A percentile compares a stretch with the other conserved stretches of the same genome.
Conservation (phyloP, 345 rosid species). For the Acer saccharum region DNA sequence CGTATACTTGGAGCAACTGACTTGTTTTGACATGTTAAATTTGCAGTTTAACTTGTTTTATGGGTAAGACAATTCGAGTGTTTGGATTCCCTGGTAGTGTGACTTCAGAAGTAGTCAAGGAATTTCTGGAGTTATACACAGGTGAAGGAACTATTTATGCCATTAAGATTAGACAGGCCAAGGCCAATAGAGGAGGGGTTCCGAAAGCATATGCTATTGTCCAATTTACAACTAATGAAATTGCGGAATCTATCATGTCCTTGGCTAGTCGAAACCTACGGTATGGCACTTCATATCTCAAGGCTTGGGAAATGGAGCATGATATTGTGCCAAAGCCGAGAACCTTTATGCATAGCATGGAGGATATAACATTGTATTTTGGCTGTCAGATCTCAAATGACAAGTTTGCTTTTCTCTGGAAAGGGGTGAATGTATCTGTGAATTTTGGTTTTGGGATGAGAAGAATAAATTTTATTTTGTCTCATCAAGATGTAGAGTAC, state of each 20-base stretch:
- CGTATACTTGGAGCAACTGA: not conserved
- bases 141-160: constrained; percentile 51
- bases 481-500: constrained; percentile 36
- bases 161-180: constrained; percentile 40
- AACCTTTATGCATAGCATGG: constrained; percentile 37
- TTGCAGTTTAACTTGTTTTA: constrained; percentile 24
- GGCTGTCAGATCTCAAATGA: constrained; percentile 66
- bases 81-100: constrained; percentile 49
- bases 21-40: not conserved
- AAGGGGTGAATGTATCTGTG: constrained; percentile 35
- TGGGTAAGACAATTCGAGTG: constrained; percentile 67
- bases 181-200: constrained; percentile 28
- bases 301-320: constrained; percentile 35
- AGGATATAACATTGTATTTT: constrained; percentile 46
- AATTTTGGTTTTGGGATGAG: constrained; percentile 59
- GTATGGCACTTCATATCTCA: constrained; percentile 46
- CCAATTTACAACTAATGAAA: constrained; percentile 46
- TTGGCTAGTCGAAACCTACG: constrained; percentile 17
- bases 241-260: constrained; percentile 38
- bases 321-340: constrained; percentile 73
- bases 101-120: constrained; percentile 39
- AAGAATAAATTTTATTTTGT: constrained; percentile 46
- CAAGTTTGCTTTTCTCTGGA: constrained; percentile 57
- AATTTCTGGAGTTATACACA: constrained; percentile 43
- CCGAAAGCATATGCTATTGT: constrained; percentile 52